These are phyloP conservation scores for Cylindrodendrum hubeiense DNA, from an alignment of 2,329 filamentous ascomycete genomes.

Conservation along the genomic window DNA sequence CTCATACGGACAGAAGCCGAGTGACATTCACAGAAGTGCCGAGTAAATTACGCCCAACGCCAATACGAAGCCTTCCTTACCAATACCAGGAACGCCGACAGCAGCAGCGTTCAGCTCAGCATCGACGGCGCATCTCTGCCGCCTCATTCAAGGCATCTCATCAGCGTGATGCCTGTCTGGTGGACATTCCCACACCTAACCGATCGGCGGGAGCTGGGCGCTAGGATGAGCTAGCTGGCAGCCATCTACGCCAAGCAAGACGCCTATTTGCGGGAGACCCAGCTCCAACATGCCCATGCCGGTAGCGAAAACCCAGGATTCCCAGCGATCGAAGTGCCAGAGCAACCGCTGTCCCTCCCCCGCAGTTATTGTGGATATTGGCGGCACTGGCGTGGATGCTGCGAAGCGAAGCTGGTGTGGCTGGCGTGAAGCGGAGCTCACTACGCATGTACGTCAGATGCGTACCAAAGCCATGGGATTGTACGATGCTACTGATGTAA, in stretches of 20 bases:
- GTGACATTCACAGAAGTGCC: neutral
- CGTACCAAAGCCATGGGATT: too few species aligned
- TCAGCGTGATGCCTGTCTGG: neutral
- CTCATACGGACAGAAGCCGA: neutral
- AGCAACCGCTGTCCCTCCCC: neutral
- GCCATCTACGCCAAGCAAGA: neutral
- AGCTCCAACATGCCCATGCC: neutral
- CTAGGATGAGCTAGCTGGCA: neutral
- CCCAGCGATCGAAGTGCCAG: neutral
- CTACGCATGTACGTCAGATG: too few species aligned
- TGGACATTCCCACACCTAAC: neutral
- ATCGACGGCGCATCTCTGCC: neutral
- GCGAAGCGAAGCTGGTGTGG: too few species aligned
- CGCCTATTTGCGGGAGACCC: neutral
- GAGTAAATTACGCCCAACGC: neutral
- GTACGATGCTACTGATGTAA: too few species aligned
- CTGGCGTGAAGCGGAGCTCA: too few species aligned
- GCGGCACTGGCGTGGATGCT: too few species aligned
- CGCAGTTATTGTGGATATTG: too few species aligned
- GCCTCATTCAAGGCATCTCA: neutral
- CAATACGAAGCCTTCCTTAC: neutral
- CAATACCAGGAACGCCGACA: neutral
- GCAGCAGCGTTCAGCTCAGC: neutral
- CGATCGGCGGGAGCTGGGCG: slow-evolving; percentile 10
- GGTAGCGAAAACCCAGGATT: neutral